Conservation (phyloP, 371 early-diverging fungal genomes). For the Mucor velutinosus region DNA sequence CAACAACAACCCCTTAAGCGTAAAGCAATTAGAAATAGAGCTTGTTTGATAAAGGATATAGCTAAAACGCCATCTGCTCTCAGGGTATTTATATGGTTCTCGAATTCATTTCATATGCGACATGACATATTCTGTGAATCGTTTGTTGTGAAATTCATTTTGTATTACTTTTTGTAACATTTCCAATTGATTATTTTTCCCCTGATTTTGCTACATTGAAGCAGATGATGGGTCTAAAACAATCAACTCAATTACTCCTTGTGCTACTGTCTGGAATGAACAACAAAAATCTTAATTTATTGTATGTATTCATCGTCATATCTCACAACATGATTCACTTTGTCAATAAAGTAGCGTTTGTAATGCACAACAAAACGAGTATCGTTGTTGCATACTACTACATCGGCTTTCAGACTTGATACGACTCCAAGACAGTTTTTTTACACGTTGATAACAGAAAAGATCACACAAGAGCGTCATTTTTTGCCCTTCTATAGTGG, state of each 20-base stretch:
- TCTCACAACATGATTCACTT: no score
- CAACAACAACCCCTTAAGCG: not conserved
- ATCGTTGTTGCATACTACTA: no score
- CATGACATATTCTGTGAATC: not conserved
- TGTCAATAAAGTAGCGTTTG: no score
- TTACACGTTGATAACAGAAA: no score
- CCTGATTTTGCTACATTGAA: constrained; percentile 1
- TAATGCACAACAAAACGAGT: no score
- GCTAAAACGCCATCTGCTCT: not conserved
- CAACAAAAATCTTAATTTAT: not conserved
- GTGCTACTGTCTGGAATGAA: constrained; percentile 2
- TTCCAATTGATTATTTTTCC: not conserved
- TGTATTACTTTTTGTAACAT: not conserved
- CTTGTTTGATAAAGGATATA: not conserved
- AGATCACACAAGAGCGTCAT: no score
- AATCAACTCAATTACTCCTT: not conserved
- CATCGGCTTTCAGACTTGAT: no score
- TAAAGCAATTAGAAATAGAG: not conserved
- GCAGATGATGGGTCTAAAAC: not conserved
- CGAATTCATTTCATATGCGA: not conserved
- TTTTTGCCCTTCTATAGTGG: no score
- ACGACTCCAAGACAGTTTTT: no score
- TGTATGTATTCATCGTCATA: no score
- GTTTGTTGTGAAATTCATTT: not conserved
- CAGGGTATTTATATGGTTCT: not conserved